These are phyloP conservation scores for Stemphylium lycopersici DNA, from an alignment of 2,329 filamentous ascomycete genomes.

Conservation along the genomic window DNA sequence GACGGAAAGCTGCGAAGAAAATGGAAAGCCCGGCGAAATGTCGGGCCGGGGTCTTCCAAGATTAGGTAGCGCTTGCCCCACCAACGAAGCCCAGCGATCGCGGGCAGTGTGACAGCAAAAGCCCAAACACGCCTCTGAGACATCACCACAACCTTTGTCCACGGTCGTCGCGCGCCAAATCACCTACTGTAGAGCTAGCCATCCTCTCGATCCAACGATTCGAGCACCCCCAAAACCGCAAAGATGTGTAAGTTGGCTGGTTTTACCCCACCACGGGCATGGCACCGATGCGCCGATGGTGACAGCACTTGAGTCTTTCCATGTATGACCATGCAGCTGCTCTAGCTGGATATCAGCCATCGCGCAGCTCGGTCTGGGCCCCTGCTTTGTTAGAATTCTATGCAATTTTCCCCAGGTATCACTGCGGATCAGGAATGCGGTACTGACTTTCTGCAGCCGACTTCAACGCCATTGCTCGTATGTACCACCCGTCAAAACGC, in stretches of 20 bases:
- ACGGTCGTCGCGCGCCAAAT: conserved; percentile 14
- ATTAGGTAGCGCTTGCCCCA: conserved; percentile 30
- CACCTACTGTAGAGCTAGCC: neutral
- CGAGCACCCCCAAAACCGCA: conserved; percentile 2
- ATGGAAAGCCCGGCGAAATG: conserved; percentile 18
- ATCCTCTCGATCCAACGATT: neutral
- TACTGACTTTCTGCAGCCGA: conserved; percentile 16
- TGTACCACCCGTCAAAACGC: conserved; percentile 2
- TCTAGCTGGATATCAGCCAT: neutral
- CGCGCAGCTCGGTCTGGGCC: neutral
- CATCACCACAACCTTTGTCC: conserved; percentile 10
- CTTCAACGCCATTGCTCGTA: conserved; percentile 22
- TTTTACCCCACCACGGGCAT: conserved; percentile 11
- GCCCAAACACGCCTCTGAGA: conserved; percentile 26
- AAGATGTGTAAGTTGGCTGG: conserved; percentile 19
- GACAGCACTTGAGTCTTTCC: neutral
- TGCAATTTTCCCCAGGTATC: neutral
- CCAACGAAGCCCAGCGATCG: conserved; percentile 29
- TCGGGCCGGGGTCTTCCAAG: conserved; percentile 22
- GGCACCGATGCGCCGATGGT: conserved; percentile 7
- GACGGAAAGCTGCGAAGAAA: conserved; percentile 17
- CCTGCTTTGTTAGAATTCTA: neutral
- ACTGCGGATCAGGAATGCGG: neutral
- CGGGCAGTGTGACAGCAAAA: conserved; percentile 30
- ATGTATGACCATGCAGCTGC: neutral